Evolutionary conservation across 345 rosid species (phyloP).

Genomic region (Raphanus raphanistrum): DNA sequence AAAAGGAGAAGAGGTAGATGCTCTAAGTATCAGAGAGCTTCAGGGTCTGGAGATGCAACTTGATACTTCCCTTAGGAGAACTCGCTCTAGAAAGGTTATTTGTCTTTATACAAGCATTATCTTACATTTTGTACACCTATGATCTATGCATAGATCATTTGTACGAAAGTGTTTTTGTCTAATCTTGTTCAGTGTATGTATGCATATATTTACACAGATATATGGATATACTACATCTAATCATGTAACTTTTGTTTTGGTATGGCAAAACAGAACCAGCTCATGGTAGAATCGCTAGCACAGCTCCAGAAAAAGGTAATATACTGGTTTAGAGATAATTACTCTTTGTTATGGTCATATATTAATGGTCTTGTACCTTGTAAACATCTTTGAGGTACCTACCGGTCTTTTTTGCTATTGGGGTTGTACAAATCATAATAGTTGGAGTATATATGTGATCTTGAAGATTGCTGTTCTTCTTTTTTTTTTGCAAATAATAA

Average conservation of each 20-base stretch:
- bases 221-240: slow-evolving; percentile 21
- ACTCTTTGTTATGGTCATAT: background rate
- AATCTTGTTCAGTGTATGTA: background rate
- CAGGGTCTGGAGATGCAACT: slow-evolving; percentile 83
- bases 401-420: background rate
- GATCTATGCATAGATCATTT: slow-evolving; percentile 11
- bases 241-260: slow-evolving; percentile 18
- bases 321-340: background rate
- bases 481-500: background rate
- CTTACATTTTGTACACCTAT: background rate
- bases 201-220: slow-evolving; percentile 6
- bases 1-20: slow-evolving; percentile 66
- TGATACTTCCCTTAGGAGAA: slow-evolving; percentile 70
- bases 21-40: slow-evolving; percentile 63
- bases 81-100: slow-evolving; percentile 68
- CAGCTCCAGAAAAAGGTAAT: slow-evolving; percentile 70
- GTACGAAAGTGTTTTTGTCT: background rate
- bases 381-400: background rate
- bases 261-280: slow-evolving; percentile 59
- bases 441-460: background rate
- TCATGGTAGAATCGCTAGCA: slow-evolving; percentile 58
- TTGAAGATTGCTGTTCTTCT: background rate
- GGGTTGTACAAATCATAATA: background rate
- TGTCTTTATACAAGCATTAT: background rate
- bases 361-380: background rate